Evolutionary conservation across 2,329 filamentous ascomycete species (phyloP), one percentile per base, ranked within the genome.

Genomic region (Aspergillus puulaauensis): DNA sequence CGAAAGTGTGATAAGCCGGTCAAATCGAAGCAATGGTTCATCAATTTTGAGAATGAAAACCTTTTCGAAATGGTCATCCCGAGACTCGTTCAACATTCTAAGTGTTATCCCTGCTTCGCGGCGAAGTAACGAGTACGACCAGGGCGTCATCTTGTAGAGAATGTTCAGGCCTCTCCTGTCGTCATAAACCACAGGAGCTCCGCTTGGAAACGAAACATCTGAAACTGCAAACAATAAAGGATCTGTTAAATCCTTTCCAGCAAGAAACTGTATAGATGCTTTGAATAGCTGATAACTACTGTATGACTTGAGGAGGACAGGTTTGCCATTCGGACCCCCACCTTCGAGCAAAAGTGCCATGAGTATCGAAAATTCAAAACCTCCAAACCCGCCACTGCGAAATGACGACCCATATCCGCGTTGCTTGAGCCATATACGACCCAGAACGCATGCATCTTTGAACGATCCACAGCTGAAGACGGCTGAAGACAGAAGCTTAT

Each of bases 251-350:
- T 96, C 88, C 39, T 85, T 88, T 1, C 85, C 83, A 1, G 89
- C 86, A 17, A 99, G 79, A 64, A 93, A 95, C 70, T 97, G 93
- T n/a, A 99, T 79, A 1, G 88, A 87, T 3, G 91, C 93, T 75
- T 97, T 98, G 82, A 99, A 97, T 45, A 98, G 82, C 74, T 98
- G 93, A 23, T 93, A 95, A 74, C 89, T 90, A 77, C 90, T 96
- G 67, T 96, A 89, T 7, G 90, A 90, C 5, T 85, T 81, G 6
- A 92, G 91, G 15, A 98, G 81, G 6, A 90, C 77, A 2, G 89
- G 83, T 62, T 86, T 84, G 2, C 90, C 89, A 59, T 87, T 88
- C 6, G 85, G 83, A 6, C 87, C 89, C 24, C 90, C 90, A n/a
- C 85, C 86, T 72, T 91, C 87, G 43, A 98, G 80, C 2, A 98